A percentile compares a stretch with the other conserved stretches of the same genome.
Conservation (phyloP, 169 alveolate species). For the Plasmodium coatneyi region DNA sequence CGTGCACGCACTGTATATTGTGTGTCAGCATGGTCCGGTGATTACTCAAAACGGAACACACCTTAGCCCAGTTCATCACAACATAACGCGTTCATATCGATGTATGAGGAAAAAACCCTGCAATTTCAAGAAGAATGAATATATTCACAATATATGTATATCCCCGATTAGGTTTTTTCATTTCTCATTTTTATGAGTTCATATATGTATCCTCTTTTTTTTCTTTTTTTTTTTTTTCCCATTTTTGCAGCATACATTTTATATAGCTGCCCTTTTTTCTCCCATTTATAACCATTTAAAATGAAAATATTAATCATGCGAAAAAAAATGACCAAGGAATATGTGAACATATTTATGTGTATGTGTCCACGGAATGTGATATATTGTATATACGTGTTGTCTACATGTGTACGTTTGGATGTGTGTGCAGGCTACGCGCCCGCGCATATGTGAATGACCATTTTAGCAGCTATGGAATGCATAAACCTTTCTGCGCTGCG, state of each 20-base stretch:
- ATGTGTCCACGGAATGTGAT: neutral
- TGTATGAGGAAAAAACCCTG: neutral
- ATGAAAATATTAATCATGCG: neutral
- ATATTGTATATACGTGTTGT: neutral
- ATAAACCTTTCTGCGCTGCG: neutral
- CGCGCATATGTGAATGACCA: neutral
- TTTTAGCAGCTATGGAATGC: neutral
- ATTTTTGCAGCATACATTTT: neutral
- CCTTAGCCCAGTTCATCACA: neutral
- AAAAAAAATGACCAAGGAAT: neutral
- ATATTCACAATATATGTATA: neutral
- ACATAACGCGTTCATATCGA: neutral
- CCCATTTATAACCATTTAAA: constrained; percentile 1
- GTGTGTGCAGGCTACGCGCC: neutral
- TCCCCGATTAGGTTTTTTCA: neutral
- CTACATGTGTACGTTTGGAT: neutral
- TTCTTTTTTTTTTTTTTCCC: constrained; percentile 5
- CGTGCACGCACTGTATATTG: neutral
- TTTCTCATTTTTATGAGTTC: neutral
- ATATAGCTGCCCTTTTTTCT: neutral
- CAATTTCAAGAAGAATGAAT: neutral
- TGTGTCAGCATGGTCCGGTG: neutral
- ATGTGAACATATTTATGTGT: neutral
- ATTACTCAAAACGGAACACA: neutral
- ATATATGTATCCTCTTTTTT: neutral